Conservation (phyloP, 192 early-diverging fungal genomes). For the Umbelopsis sp. region DNA sequence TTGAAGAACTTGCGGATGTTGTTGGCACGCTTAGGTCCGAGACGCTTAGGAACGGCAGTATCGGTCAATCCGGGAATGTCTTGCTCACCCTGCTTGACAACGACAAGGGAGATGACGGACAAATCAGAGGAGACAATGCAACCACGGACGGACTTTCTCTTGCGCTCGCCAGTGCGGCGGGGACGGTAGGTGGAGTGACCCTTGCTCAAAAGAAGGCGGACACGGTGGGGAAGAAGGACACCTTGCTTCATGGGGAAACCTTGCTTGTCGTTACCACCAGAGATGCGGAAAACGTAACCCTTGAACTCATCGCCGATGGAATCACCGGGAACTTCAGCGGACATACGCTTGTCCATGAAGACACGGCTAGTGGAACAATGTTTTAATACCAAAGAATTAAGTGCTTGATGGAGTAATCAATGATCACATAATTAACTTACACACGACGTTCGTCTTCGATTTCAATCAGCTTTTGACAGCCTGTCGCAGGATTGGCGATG, state of each 20-base stretch:
- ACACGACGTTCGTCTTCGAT: slow-evolving; percentile 95
- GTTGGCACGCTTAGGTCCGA: slow-evolving; percentile 98
- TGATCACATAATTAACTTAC: slow-evolving; percentile 53
- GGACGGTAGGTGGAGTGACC: slow-evolving; percentile 99
- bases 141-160: slow-evolving; percentile 98
- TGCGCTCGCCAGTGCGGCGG: slow-evolving; percentile 97
- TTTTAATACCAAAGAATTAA: not conserved
- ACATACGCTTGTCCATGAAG: slow-evolving; percentile 99
- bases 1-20: slow-evolving; percentile 99
- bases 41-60: slow-evolving; percentile 90
- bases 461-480: slow-evolving; percentile 97
- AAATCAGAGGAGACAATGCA: slow-evolving; percentile 97
- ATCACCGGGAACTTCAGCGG: slow-evolving; percentile 93
- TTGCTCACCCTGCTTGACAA: slow-evolving; percentile 97
- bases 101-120: slow-evolving; percentile 89
- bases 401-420: not conserved
- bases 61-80: slow-evolving; percentile 97
- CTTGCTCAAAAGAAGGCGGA: slow-evolving; percentile 81
- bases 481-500: slow-evolving; percentile 98
- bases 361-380: slow-evolving; percentile 61
- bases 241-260: slow-evolving; percentile 99
- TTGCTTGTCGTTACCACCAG: slow-evolving; percentile 99
- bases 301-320: slow-evolving; percentile 99
- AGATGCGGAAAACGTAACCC: slow-evolving; percentile 99
- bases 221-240: slow-evolving; percentile 79